phyloP scores from a whole-genome alignment of 2,329 filamentous ascomycete genomes.

The Botrytis pseudocinerea region DNA sequence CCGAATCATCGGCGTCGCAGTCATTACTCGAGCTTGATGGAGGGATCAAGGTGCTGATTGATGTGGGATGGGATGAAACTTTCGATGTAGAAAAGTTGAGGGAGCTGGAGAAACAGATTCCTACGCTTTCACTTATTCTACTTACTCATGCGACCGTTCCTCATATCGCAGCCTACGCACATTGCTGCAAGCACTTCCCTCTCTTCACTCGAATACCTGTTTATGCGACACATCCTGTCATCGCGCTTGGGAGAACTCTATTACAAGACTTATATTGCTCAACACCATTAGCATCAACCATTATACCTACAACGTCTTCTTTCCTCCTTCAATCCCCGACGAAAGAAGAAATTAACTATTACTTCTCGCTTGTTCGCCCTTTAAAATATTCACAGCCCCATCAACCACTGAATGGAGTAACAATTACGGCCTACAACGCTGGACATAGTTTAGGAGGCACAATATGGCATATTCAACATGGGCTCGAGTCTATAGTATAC shows the following conservation, averaged over 20 bases:
- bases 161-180: constrained; percentile 89
- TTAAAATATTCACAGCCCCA: constrained; percentile 97
- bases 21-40: constrained; percentile 97
- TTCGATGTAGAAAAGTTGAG: constrained; percentile 82
- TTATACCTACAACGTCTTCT: constrained; percentile 73
- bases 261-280: constrained; percentile 91
- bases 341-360: constrained; percentile 83
- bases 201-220: constrained; percentile 89
- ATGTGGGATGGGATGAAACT: constrained; percentile 92
- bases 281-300: constrained; percentile 81
- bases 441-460: constrained; percentile 95
- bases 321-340: constrained; percentile 71
- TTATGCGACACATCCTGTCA: constrained; percentile 91
- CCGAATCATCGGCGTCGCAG: constrained; percentile 81
- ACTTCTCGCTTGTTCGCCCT: constrained; percentile 87
- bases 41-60: constrained; percentile 90
- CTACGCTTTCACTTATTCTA: constrained; percentile 88
- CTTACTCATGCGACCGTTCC: constrained; percentile 90
- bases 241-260: constrained; percentile 86
- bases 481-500: constrained; percentile 94
- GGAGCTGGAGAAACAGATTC: constrained; percentile 88
- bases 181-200: constrained; percentile 96
- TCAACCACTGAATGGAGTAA: constrained; percentile 87
- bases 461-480: constrained; percentile 98
- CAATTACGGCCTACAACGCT: constrained; percentile 94